Evolutionary conservation across 306 rosid genomes (phyloP), one percentile per base, ranked within the genome.

Genomic region (Crataegus laevigata): DNA sequence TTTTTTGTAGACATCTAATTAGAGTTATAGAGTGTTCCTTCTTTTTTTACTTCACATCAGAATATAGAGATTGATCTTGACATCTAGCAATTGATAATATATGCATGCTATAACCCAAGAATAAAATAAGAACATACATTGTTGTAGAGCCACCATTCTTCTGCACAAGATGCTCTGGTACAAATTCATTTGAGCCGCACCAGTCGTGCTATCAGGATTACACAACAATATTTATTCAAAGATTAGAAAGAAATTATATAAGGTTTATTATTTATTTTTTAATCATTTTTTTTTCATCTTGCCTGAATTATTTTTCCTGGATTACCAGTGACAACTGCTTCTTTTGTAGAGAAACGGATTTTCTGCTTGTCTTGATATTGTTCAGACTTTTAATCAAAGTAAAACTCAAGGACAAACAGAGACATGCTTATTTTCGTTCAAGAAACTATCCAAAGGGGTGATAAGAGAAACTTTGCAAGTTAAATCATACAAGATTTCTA

Each of bases 91-190:
- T 1, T 47, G 17, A 26, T 8, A 28, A 26, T 69, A 47, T 28
- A 30, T 30, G 43, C 19, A 13, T 36, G 29, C 50, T 66, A 10
- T 21, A 28, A 61, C 21, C 11, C 6, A 28, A 26, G 29, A 61
- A 71, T 25, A 34, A 45, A 51, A 70, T 68, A 66, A 64, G 54
- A 79, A 47, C 88, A 77, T 87, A 93, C 97, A 52, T 92, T 88
- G 70, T 94, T 94, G 75, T 90, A 74, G 97, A 94, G 79, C 97
- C 98, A 61, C 98, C 98, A 84, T 94, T 91, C 78, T 94, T 97
- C 82, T 94, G 94, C n/a, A 97, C 96, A 86, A 94, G 93, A 78
- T 94, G 78, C 92, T 85, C 82, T 80, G 94, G 79, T 94, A 90
- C 97, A 94, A 87, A 60, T 90, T 93, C 98, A 87, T 91, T 66